Conservation (phyloP, 805 yeast species). For the Dipodascopsis uninucleata region DNA sequence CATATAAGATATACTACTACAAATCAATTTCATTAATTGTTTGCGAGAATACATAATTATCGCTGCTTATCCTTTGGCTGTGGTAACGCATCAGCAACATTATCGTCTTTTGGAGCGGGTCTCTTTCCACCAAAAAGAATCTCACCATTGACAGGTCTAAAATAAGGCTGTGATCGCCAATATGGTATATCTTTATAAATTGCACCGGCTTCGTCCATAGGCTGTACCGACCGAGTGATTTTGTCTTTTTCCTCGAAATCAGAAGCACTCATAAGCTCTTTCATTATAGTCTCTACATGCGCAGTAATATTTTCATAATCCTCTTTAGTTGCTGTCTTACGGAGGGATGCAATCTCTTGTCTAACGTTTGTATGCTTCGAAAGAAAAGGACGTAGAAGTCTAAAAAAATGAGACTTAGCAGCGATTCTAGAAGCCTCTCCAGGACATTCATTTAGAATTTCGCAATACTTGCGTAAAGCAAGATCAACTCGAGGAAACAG, state of each 20-base stretch:
- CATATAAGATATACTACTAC: no score
- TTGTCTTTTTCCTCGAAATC: slow-evolving; percentile 62
- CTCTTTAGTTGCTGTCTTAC: slow-evolving; percentile 41
- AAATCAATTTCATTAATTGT: no score
- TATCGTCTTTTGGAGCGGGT: no score
- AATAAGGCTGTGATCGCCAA: slow-evolving; percentile 96
- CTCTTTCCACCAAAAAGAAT: slow-evolving; percentile 21
- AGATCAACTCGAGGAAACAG: slow-evolving; percentile 84
- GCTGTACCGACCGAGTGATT: slow-evolving; percentile 47
- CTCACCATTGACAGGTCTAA: slow-evolving; percentile 78
- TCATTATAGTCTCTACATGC: slow-evolving; percentile 65
- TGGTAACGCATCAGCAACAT: no score
- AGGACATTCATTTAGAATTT: slow-evolving; percentile 60
- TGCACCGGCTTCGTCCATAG: slow-evolving; percentile 71
- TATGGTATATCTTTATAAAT: slow-evolving; percentile 76
- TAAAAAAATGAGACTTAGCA: slow-evolving; percentile 90
- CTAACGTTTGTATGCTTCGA: slow-evolving; percentile 74
- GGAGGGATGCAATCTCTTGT: slow-evolving; percentile 56
- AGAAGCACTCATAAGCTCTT: slow-evolving; percentile 48
- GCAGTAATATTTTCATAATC: slow-evolving; percentile 55
- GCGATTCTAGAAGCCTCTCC: slow-evolving; percentile 75
- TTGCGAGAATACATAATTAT: no score
- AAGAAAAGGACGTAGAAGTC: slow-evolving; percentile 75
- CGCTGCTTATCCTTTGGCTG: no score
- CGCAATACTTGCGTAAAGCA: slow-evolving; percentile 81